A percentile compares a stretch with the other conserved stretches of the same genome.
Evolutionary conservation across 1,139 yeast genomes (phyloP).

Genomic region (Debaryomyces coudertii): DNA sequence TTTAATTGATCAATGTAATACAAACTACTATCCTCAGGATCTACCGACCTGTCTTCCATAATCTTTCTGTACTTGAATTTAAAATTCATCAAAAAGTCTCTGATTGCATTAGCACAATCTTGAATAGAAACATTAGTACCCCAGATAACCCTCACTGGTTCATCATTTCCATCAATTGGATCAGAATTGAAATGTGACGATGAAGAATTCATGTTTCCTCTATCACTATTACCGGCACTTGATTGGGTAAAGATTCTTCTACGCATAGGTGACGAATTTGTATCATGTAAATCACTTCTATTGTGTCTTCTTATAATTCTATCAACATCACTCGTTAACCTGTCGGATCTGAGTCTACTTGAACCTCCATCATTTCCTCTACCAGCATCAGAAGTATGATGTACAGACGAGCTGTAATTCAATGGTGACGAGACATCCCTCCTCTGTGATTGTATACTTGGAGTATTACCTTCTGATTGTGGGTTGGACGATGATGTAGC

Average conservation of each 20-base stretch:
- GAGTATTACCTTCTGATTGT: conserved; percentile 35
- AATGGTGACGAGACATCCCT: conserved; percentile 48
- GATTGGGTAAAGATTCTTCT: conserved; percentile 38
- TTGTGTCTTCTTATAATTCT: conserved; percentile 45
- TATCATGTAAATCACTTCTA: conserved; percentile 49
- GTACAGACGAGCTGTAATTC: conserved; percentile 48
- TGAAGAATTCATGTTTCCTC: conserved; percentile 16
- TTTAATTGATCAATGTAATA: conserved; percentile 75
- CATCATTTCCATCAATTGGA: conserved; percentile 41
- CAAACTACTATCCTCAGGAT: conserved; percentile 68
- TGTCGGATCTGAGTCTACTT: conserved; percentile 31
- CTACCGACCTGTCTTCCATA: conserved; percentile 40
- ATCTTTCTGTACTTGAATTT: conserved; percentile 73
- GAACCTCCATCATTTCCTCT: conserved; percentile 19
- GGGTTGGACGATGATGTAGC: conserved; percentile 57
- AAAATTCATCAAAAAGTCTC: conserved; percentile 83
- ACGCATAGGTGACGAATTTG: conserved; percentile 45
- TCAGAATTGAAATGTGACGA: conserved; percentile 37
- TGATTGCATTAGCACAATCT: conserved; percentile 78
- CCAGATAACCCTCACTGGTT: conserved; percentile 92
- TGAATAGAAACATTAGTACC: conserved; percentile 96
- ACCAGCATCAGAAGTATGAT: conserved; percentile 38
- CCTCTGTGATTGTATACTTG: conserved; percentile 24
- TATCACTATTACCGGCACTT: conserved; percentile 16
- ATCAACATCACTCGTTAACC: conserved; percentile 47